Evolutionary conservation across 2,329 filamentous ascomycete species (phyloP).

Genomic region (Calonectria hawksworthii): DNA sequence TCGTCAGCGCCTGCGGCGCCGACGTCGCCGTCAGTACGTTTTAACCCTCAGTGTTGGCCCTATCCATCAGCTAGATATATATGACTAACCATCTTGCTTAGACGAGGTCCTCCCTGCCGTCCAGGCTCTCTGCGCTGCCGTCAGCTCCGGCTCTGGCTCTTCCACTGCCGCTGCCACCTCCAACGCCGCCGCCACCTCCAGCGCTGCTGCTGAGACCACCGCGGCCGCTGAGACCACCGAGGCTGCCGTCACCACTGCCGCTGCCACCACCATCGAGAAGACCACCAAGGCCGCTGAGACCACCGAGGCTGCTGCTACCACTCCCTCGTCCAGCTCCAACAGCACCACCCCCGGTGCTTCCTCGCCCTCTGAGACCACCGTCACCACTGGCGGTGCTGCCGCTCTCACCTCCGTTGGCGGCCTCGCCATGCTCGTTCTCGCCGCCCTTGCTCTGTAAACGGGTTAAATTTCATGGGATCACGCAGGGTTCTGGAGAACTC

Average conservation of each 20-base stretch:
- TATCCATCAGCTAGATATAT: not conserved
- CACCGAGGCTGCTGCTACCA: slow-evolving; percentile 22
- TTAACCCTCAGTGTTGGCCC: not conserved
- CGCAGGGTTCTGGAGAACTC: not conserved
- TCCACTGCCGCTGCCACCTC: slow-evolving; percentile 27
- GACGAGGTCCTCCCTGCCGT: slow-evolving; percentile 57
- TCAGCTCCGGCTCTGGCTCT: slow-evolving; percentile 24
- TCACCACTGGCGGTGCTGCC: slow-evolving; percentile 49
- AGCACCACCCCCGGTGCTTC: slow-evolving; percentile 1
- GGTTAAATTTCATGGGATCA: not conserved
- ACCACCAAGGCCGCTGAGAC: slow-evolving; percentile 37
- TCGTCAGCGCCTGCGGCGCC: slow-evolving; percentile 53
- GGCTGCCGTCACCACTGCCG: slow-evolving; percentile 29
- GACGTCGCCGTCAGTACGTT: slow-evolving; percentile 57
- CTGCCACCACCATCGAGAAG: slow-evolving; percentile 24
- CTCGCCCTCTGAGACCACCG: slow-evolving; percentile 17
- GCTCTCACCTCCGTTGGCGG: slow-evolving; percentile 49
- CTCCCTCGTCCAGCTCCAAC: slow-evolving; percentile 18
- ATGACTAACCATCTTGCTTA: slow-evolving; percentile 44
- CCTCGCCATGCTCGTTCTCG: slow-evolving; percentile 50
- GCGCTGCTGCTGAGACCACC: slow-evolving; percentile 19
- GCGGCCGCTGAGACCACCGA: slow-evolving; percentile 23
- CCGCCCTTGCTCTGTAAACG: slow-evolving; percentile 54
- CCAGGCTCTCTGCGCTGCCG: slow-evolving; percentile 50
- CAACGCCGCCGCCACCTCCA: slow-evolving; percentile 12